A percentile compares a stretch with the other conserved stretches of the same genome.
Evolutionary conservation across 1,284 basidiomycete species (phyloP).

Genomic region (Malassezia furfur): DNA sequence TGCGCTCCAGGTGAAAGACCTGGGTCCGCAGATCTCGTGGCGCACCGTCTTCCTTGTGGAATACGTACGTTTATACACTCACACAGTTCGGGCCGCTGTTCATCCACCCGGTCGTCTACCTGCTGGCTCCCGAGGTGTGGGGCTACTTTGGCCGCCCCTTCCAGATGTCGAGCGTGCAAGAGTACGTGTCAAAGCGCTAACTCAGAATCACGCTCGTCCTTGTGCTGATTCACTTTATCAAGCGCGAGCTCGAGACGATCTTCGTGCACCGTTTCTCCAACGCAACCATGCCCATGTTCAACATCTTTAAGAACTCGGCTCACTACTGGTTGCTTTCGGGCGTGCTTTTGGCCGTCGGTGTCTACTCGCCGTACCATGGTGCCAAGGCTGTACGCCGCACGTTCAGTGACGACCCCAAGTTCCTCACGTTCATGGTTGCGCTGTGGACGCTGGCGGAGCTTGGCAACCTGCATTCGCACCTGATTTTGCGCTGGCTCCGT

Average conservation of each 20-base stretch:
- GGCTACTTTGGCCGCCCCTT: constrained; percentile 51
- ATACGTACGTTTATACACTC: constrained; percentile 20
- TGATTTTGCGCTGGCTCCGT: constrained; percentile 71
- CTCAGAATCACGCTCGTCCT: constrained; percentile 66
- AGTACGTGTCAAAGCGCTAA: constrained; percentile 50
- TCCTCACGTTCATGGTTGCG: constrained; percentile 60
- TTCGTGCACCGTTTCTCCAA: constrained; percentile 79
- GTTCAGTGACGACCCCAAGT: constrained; percentile 59
- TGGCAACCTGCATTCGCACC: constrained; percentile 75
- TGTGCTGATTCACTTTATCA: constrained; percentile 75
- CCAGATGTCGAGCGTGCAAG: constrained; percentile 67
- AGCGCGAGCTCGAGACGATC: constrained; percentile 85
- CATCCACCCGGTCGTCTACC: constrained; percentile 80
- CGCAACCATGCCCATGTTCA: constrained; percentile 78
- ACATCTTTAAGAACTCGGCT: constrained; percentile 69
- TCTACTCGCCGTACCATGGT: constrained; percentile 52
- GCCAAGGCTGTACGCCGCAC: constrained; percentile 66
- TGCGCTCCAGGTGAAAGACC: constrained; percentile 40
- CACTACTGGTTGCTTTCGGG: constrained; percentile 64
- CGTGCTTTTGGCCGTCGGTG: constrained; percentile 20
- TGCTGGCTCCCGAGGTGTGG: constrained; percentile 62
- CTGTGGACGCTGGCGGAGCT: constrained; percentile 72
- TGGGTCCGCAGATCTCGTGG: constrained; percentile 46
- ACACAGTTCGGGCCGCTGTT: constrained; percentile 72
- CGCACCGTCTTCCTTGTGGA: constrained; percentile 46